Evolutionary conservation across 345 rosid species (phyloP), one percentile per base, ranked within the genome.

Genomic region (Angophora floribunda): DNA sequence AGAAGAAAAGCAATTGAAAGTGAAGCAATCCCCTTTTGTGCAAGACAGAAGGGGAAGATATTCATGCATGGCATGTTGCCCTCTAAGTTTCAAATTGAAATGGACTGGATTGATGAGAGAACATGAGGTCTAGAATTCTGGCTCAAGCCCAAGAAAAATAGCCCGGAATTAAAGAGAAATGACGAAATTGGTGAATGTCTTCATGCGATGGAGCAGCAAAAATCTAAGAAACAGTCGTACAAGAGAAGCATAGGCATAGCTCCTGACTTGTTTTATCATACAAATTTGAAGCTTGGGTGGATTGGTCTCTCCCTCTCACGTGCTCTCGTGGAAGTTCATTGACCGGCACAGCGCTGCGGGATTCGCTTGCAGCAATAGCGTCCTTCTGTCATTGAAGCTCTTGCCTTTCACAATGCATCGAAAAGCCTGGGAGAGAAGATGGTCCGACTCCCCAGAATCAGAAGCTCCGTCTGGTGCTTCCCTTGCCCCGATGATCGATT

Each of bases 301-400:
- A 75, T 36, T 75, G 12, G 82, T 75, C 26, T 75, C 82, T 75
- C 36, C 28, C 32, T 30, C 78, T 90, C 90, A 94, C 75, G 90
- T 92, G 91, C 87, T 92, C 88, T 96, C 98, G 2, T 90, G 95
- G 94, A 96, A 96, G 88, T 93, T 93, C 90, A 92, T 90, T 52
- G 97, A 92, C 86, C 98, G 93, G 85, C 91, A 96, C 91, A 93
- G 86, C 67, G 99, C 98, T 44, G 96, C 98, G 49, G 97, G 99
- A 91, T 96, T 96, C 87, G 94, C 95, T 88, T 91, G 98, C 91
- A 95, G 88, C 89, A 94, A 87, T 82, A 92, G 87, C 88, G 90
- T 91, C 51, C 87, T 91, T 55, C 88, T 70, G 85, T 82, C 85
- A 13, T 19, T 6, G 86, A 28, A 86, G 79, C 91, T 90, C 85